Conservation (phyloP, 2,329 filamentous ascomycete genomes). For the Graphiopsis chlorocephala region DNA sequence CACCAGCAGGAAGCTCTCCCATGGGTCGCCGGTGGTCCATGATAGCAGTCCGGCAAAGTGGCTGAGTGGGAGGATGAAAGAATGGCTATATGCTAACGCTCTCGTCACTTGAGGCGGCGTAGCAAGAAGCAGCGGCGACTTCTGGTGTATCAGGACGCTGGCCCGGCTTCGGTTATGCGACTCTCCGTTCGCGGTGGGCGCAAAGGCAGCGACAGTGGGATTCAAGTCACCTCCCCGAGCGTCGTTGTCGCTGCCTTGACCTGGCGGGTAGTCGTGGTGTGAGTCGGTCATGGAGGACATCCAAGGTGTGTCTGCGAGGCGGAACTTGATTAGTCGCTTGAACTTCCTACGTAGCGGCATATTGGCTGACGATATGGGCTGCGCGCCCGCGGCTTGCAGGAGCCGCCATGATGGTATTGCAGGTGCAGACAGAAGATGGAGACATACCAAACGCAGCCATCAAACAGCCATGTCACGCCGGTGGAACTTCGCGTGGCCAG, state of each 20-base stretch:
- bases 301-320: slow-evolving; percentile 46
- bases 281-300: slow-evolving; percentile 48
- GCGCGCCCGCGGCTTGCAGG: not conserved
- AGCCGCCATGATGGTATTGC: not conserved
- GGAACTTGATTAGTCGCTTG: slow-evolving; percentile 20
- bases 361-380: not conserved
- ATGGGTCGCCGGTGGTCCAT: slow-evolving; percentile 91
- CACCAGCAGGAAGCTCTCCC: slow-evolving; percentile 93
- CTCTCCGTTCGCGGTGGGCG: slow-evolving; percentile 68
- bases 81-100: slow-evolving; percentile 91
- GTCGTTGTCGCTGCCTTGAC: slow-evolving; percentile 32
- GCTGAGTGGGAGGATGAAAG: slow-evolving; percentile 87
- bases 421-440: not conserved
- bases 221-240: slow-evolving; percentile 40
- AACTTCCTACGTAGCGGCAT: slow-evolving; percentile 18
- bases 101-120: slow-evolving; percentile 94
- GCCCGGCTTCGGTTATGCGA: slow-evolving; percentile 21
- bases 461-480: slow-evolving; percentile 17
- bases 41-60: slow-evolving; percentile 79
- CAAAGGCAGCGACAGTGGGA: slow-evolving; percentile 86
- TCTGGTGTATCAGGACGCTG: slow-evolving; percentile 86
- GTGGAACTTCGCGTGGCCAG: not conserved
- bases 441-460: slow-evolving; percentile 31
- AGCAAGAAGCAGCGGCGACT: slow-evolving; percentile 86
- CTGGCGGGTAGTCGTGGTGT: slow-evolving; percentile 42